Percentiles rank a stretch among this genome's conserved stretches.
Conservation (phyloP, 2,329 filamentous ascomycete species). For the Paraconiothyrium sp. region DNA sequence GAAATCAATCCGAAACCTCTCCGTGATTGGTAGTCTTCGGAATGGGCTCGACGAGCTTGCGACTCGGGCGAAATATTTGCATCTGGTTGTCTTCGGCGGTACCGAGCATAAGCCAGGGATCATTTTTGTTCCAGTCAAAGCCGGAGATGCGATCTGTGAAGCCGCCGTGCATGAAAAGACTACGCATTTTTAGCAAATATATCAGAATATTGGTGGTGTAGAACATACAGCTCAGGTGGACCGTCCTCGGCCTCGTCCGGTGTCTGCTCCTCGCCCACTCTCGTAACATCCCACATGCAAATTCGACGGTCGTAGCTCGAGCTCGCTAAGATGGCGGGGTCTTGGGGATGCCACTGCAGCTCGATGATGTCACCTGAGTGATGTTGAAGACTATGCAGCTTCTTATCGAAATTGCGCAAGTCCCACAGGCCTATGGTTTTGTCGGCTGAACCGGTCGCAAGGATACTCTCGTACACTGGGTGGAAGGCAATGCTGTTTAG, state of each 20-base stretch:
- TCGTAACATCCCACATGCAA: constrained; percentile 95
- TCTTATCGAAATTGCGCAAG: constrained; percentile 86
- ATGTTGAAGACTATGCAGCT: constrained; percentile 87
- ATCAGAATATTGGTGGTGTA: background rate
- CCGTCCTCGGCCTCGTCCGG: constrained; percentile 96
- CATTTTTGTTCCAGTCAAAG: constrained; percentile 97
- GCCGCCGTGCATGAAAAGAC: constrained; percentile 97
- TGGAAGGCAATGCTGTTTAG: constrained; percentile 98
- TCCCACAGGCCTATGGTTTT: constrained; percentile 97
- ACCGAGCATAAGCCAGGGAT: constrained; percentile 95
- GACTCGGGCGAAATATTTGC: constrained; percentile 73
- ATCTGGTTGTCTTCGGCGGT: constrained; percentile 97
- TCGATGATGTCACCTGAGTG: constrained; percentile 92
- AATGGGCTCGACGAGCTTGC: constrained; percentile 49
- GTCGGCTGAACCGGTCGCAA: constrained; percentile 93
- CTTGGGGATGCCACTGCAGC: constrained; percentile 92
- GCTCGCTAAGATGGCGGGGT: constrained; percentile 87
- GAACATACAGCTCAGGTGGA: constrained; percentile 85
- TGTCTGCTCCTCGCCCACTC: constrained; percentile 91
- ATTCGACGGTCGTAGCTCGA: constrained; percentile 92
- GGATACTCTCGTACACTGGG: constrained; percentile 84
- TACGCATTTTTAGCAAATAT: constrained; percentile 47
- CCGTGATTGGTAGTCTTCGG: constrained; percentile 48
- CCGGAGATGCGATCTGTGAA: constrained; percentile 97
- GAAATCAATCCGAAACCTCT: constrained; percentile 49